phyloP scores from a whole-genome alignment of 148 eudicot species.

The Amaranthus hypochondriacus region DNA sequence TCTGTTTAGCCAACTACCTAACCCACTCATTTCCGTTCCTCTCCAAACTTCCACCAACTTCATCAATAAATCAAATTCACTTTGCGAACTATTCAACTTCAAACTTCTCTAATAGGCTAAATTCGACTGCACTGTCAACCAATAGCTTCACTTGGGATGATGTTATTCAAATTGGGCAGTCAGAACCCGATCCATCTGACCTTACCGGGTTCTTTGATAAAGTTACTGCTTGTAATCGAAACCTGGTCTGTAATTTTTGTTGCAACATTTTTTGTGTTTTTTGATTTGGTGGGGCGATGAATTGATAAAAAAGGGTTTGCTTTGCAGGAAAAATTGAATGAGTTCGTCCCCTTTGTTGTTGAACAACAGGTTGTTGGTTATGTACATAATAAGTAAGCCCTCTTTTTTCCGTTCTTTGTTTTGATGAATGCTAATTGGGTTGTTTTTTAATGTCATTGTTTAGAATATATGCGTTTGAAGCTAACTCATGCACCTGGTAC shows the following conservation, averaged over 20 bases:
- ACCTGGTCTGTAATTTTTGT: slow-evolving; percentile 30
- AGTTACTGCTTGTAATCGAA: slow-evolving; percentile 62
- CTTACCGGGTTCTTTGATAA: slow-evolving; percentile 55
- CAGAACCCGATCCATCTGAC: slow-evolving; percentile 34
- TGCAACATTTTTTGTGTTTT: background rate
- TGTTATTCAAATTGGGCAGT: slow-evolving; percentile 38
- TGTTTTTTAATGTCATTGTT: background rate
- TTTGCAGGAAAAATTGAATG: slow-evolving; percentile 58
- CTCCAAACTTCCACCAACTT: slow-evolving; percentile 6
- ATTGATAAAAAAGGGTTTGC: background rate
- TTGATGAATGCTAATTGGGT: background rate
- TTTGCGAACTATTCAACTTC: background rate
- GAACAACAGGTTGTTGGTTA: slow-evolving; percentile 63
- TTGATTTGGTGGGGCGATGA: background rate
- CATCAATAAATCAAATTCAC: slow-evolving; percentile 11
- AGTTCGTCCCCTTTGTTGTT: slow-evolving; percentile 67
- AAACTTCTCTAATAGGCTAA: slow-evolving; percentile 1
- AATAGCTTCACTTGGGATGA: slow-evolving; percentile 69
- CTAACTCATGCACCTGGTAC: background rate
- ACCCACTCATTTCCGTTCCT: background rate
- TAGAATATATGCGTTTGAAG: background rate
- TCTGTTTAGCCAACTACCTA: slow-evolving; percentile 11
- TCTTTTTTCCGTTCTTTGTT: background rate
- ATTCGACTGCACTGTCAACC: slow-evolving; percentile 13
- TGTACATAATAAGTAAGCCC: slow-evolving; percentile 54